Percentiles rank a stretch among this genome's conserved stretches.
phyloP scores from a whole-genome alignment of 768 basidiomycete species.

The Pulveroboletus sp. region DNA sequence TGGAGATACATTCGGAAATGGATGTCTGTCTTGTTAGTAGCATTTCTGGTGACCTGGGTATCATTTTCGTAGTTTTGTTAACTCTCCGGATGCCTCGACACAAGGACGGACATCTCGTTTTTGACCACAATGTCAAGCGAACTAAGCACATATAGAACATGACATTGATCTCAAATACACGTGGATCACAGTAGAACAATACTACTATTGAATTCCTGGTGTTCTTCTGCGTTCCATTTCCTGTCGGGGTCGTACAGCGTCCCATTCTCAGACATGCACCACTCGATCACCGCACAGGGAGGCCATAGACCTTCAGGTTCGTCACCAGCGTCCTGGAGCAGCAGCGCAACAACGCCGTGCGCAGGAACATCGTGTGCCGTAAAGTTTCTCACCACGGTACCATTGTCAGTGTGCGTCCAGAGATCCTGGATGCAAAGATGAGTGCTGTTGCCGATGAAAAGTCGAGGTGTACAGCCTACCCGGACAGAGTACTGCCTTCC shows the following conservation, averaged over 20 bases:
- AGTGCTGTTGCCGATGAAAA: not conserved
- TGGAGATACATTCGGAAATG: constrained; percentile 30
- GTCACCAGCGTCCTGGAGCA: constrained; percentile 62
- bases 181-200: too few species aligned
- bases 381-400: constrained; percentile 58
- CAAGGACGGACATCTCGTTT: too few species aligned
- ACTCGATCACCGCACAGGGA: constrained; percentile 50
- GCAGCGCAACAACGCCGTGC: constrained; percentile 64
- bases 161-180: not conserved
- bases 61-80: constrained; percentile 9
- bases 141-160: not conserved
- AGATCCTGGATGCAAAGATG: constrained; percentile 45
- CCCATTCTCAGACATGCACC: constrained; percentile 60
- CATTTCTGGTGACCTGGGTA: constrained; percentile 26
- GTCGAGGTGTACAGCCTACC: constrained; percentile 33
- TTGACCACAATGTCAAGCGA: not conserved
- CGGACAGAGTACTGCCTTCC: constrained; percentile 62
- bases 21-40: constrained; percentile 24
- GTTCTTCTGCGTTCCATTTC: constrained; percentile 21
- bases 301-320: constrained; percentile 58
- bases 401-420: constrained; percentile 69
- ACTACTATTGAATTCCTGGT: not conserved
- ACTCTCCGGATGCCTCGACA: not conserved
- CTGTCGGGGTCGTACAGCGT: constrained; percentile 34
- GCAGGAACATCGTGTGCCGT: constrained; percentile 50